phyloP scores from a whole-genome alignment of 192 early-diverging fungal genomes.

The Linnemannia exigua region DNA sequence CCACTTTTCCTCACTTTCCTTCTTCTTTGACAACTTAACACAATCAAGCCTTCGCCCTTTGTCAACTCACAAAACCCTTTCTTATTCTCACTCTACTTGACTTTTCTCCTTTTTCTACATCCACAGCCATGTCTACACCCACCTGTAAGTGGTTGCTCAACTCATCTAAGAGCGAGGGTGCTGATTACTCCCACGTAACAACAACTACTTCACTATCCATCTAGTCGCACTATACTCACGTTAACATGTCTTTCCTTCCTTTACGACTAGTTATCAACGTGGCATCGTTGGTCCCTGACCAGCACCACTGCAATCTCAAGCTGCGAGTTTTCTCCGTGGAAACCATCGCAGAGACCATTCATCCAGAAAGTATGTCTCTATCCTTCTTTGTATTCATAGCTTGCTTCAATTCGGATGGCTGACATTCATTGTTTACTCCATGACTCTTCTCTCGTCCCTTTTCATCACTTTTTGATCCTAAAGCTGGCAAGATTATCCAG shows the following conservation, averaged over 20 bases:
- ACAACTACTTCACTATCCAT: no score
- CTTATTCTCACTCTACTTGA: background rate
- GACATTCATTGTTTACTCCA: no score
- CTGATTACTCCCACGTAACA: background rate
- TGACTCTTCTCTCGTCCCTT: background rate
- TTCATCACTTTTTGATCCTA: background rate
- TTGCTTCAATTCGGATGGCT: no score
- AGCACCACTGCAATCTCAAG: constrained; percentile 46
- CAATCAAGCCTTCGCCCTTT: no score
- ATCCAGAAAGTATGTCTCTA: constrained; percentile 44
- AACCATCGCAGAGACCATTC: constrained; percentile 47
- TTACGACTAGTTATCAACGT: constrained; percentile 41
- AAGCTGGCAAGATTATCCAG: constrained; percentile 46
- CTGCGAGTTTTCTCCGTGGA: constrained; percentile 52
- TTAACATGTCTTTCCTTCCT: constrained; percentile 30
- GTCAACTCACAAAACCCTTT: background rate
- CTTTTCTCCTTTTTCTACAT: background rate
- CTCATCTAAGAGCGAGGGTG: background rate
- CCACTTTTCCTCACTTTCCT: no score
- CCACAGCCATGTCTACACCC: background rate
- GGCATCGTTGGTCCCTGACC: constrained; percentile 48
- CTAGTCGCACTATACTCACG: background rate
- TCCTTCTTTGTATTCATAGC: no score
- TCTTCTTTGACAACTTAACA: no score
- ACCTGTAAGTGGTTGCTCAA: background rate